These are phyloP conservation scores for Exophiala mesophila DNA, from an alignment of 2,329 filamentous ascomycete genomes.

Conservation along the genomic window DNA sequence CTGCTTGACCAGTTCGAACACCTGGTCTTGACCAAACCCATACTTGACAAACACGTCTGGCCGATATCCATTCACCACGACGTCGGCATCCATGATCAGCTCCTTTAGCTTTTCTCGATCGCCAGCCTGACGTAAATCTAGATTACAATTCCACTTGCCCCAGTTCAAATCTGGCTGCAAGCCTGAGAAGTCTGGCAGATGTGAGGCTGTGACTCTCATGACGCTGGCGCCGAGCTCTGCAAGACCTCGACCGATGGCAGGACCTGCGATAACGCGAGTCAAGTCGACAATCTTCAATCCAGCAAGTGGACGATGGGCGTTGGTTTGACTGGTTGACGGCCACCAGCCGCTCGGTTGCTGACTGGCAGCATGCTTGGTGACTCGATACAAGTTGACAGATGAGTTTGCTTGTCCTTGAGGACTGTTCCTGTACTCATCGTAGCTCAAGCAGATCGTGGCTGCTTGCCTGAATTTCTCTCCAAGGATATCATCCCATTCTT, in stretches of 20 bases:
- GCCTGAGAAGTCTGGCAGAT: slow-evolving; percentile 43
- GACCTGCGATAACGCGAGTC: slow-evolving; percentile 43
- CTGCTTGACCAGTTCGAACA: slow-evolving; percentile 36
- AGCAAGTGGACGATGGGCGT: slow-evolving; percentile 36
- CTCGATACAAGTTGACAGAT: slow-evolving; percentile 37
- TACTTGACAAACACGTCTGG: slow-evolving; percentile 49
- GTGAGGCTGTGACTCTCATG: slow-evolving; percentile 41
- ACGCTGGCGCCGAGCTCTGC: slow-evolving; percentile 44
- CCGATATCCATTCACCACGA: slow-evolving; percentile 52
- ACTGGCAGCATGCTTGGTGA: slow-evolving; percentile 22
- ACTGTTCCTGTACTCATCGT: slow-evolving; percentile 34
- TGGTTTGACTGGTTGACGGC: slow-evolving; percentile 17
- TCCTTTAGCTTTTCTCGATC: slow-evolving; percentile 38
- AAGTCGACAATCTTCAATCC: slow-evolving; percentile 48
- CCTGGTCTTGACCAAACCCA: slow-evolving; percentile 50
- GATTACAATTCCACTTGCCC: slow-evolving; percentile 62
- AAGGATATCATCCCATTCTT: slow-evolving; percentile 32
- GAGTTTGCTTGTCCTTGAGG: slow-evolving; percentile 40
- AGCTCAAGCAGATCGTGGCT: slow-evolving; percentile 36
- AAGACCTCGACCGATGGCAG: slow-evolving; percentile 38
- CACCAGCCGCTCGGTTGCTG: slow-evolving; percentile 8
- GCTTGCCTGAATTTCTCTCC: slow-evolving; percentile 37
- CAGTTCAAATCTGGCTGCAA: slow-evolving; percentile 70
- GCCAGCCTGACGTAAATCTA: slow-evolving; percentile 43
- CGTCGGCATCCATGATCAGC: slow-evolving; percentile 46